These are phyloP conservation scores for Fusarium pseudonygamai DNA, from an alignment of 2,329 filamentous ascomycete genomes.

Conservation along the genomic window DNA sequence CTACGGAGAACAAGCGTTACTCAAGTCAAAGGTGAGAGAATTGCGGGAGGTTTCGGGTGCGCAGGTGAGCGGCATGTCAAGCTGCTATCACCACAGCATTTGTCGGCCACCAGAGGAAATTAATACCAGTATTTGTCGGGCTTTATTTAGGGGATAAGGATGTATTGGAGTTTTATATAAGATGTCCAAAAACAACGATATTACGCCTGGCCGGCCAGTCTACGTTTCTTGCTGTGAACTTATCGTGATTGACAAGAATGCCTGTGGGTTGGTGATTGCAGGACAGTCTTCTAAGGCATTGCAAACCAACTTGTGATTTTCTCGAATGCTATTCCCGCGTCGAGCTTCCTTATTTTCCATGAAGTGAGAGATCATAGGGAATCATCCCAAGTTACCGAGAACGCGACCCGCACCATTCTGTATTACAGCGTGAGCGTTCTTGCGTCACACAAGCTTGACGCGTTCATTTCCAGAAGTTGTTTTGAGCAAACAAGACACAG, in stretches of 20 bases:
- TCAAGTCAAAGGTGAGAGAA: background rate
- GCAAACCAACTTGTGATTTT: background rate
- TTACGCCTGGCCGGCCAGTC: background rate
- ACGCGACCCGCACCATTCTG: rapidly evolving
- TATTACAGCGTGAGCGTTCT: background rate
- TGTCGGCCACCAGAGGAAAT: background rate
- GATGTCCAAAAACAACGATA: background rate
- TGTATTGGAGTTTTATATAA: rapidly evolving
- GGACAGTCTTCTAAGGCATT: background rate
- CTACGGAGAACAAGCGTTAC: background rate
- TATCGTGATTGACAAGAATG: background rate
- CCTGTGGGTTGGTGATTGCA: background rate
- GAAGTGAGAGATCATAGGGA: background rate
- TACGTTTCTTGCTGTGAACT: background rate
- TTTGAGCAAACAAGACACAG: background rate
- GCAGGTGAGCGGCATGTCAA: background rate
- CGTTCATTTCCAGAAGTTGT: background rate
- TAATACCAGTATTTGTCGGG: background rate
- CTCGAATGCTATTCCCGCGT: rapidly evolving
- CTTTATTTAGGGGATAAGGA: background rate
- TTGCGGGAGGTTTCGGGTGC: background rate
- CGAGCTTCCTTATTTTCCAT: background rate
- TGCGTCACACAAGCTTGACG: background rate
- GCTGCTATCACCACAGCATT: background rate
- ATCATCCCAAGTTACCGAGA: rapidly evolving